Evolutionary conservation across 345 rosid genomes (phyloP), one percentile per base, ranked within the genome.

Genomic region (Populus nigra): DNA sequence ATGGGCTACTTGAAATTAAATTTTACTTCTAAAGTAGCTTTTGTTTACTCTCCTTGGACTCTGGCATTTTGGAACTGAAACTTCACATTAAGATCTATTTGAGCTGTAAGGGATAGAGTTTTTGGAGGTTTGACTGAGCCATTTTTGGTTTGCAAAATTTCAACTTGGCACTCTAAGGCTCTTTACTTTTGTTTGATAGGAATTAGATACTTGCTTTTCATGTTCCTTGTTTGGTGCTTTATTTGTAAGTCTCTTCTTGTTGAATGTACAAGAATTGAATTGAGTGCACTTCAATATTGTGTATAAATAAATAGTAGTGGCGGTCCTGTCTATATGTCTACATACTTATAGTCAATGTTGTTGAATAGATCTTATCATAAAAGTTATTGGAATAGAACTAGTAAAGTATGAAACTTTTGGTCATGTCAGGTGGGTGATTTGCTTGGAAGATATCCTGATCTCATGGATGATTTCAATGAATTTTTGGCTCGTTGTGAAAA

Each of bases 401-500:
- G 59, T 79, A 69, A 79, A 69, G 67, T 36, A 27, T 69, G 68
- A 74, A 29, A 47, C 67, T 49, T 73, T 73, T 84, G 66, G 73
- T 72, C 85, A 84, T 76, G 39, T 68, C 87, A 94, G 98, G 90
- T 90, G 39, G 83, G 86, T 4, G 92, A 87, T 87, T 83, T 96
- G 80, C 89, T 95, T 78, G 97, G 91, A 87, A 85, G 78, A 76
- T 84, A 91, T 89, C 91, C 89, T n/a, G 99, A 91, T 75, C 91
- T 93, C 77, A 90, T 93, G 90, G 99, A 88, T 41, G 94, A 89
- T 67, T 90, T 95, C 84, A 85, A 83, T 86, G 96, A 88, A 66
- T 92, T 95, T 88, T 86, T 95, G 89, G 89, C 90, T 22, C 88
- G 81, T 31, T 93, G 98, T 81, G 99, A 92, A 79, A 93, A 93